Conservation (phyloP, 768 basidiomycete genomes). For the Boletus sp. region DNA sequence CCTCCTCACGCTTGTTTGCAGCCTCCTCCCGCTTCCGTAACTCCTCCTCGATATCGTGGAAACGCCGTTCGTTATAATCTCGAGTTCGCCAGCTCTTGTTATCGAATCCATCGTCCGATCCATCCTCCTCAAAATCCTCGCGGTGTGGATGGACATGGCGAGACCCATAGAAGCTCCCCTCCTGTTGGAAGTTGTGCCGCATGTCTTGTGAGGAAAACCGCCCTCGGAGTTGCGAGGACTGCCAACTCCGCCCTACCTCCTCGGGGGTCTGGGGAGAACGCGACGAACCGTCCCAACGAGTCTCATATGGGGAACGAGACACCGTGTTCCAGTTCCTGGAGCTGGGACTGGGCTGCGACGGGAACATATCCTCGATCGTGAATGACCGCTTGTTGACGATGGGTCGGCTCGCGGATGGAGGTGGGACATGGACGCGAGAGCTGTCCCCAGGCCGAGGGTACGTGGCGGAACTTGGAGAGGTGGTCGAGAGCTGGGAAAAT, state of each 20-base stretch:
- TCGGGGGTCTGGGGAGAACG: constrained; percentile 32
- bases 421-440: constrained; percentile 18
- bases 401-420: constrained; percentile 31
- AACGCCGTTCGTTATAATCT: constrained; percentile 31
- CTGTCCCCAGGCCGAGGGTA: constrained; percentile 11
- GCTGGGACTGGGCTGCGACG: constrained; percentile 21
- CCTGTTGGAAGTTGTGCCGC: constrained; percentile 24
- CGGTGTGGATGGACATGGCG: constrained; percentile 26
- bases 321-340: constrained; percentile 18
- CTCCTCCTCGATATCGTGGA: constrained; percentile 33
- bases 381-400: constrained; percentile 30
- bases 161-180: constrained; percentile 6
- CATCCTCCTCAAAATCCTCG: constrained; percentile 31
- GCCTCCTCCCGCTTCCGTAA: constrained; percentile 33
- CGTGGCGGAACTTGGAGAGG: constrained; percentile 15
- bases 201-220: constrained; percentile 33
- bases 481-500: constrained; percentile 4
- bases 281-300: constrained; percentile 26
- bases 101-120: constrained; percentile 32
- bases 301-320: constrained; percentile 27
- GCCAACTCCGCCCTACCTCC: constrained; percentile 30
- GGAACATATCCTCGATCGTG: constrained; percentile 24
- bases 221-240: constrained; percentile 24
- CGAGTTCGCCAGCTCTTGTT: constrained; percentile 27
- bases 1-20: constrained; percentile 32